These are phyloP conservation scores for Aspergillus asperescens DNA, from an alignment of 495 filamentous ascomycete species.

Conservation along the genomic window DNA sequence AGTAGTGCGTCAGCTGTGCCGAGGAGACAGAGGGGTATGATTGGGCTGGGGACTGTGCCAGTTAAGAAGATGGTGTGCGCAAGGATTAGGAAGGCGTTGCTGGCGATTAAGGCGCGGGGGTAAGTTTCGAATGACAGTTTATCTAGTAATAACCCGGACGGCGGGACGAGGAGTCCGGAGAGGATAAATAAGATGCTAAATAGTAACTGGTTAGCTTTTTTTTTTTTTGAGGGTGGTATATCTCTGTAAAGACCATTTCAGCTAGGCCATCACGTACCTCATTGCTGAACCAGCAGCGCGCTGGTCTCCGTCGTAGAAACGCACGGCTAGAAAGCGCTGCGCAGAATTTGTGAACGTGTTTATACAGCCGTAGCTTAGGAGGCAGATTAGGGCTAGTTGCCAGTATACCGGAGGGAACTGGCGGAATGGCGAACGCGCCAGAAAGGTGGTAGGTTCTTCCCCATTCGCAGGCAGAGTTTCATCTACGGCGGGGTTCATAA, in stretches of 20 bases:
- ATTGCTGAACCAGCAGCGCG: neutral
- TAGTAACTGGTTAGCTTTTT: neutral
- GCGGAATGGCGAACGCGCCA: neutral
- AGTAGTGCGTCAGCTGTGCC: neutral
- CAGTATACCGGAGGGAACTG: neutral
- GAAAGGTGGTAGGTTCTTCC: neutral
- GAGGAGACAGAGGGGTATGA: neutral
- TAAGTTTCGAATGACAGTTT: neutral
- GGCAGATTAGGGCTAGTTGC: neutral
- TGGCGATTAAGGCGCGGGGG: neutral
- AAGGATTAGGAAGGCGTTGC: neutral
- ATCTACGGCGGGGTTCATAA: neutral
- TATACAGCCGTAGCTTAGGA: neutral
- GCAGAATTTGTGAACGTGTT: slow-evolving; percentile 9
- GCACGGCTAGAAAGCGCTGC: slow-evolving; percentile 3
- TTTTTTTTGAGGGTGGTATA: neutral
- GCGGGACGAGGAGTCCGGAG: neutral
- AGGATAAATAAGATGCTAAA: neutral
- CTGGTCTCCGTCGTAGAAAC: slow-evolving; percentile 2
- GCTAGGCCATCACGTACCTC: neutral
- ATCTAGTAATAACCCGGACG: slow-evolving; percentile 2
- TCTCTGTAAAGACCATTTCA: neutral
- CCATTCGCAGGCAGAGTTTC: neutral
- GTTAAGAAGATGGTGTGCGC: neutral
- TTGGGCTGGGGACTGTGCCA: neutral